phyloP scores from a whole-genome alignment of 495 filamentous ascomycete genomes.

The Daldinia vernicosa region DNA sequence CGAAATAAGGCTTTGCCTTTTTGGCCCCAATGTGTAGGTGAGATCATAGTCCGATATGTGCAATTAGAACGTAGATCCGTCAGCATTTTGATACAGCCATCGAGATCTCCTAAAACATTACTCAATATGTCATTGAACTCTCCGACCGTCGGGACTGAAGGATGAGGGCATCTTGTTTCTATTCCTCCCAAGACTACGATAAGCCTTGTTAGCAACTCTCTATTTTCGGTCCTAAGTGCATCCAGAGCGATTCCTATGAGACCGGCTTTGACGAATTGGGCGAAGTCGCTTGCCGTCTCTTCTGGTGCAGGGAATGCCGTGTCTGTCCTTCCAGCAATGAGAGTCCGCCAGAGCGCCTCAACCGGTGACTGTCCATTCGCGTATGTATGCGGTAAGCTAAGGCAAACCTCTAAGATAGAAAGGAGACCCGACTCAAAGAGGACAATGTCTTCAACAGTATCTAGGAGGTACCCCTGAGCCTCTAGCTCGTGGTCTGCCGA shows the following conservation, averaged over 20 bases:
- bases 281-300: conserved; percentile 22
- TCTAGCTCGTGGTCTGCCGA: conserved; percentile 10
- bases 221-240: conserved; percentile 6
- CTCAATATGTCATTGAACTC: conserved; percentile 19
- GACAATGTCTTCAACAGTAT: conserved; percentile 18
- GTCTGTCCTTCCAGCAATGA: conserved; percentile 27
- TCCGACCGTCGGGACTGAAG: conserved; percentile 10
- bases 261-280: conserved; percentile 21
- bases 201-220: background rate
- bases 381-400: conserved; percentile 11
- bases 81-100: conserved; percentile 18
- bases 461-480: conserved; percentile 8
- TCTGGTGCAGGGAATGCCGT: conserved; percentile 26
- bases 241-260: conserved; percentile 25
- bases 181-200: conserved; percentile 3
- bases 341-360: conserved; percentile 34
- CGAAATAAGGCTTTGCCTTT: conserved; percentile 25
- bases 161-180: conserved; percentile 16
- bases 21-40: conserved; percentile 28
- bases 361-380: conserved; percentile 20
- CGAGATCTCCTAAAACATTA: conserved; percentile 14
- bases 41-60: conserved; percentile 25
- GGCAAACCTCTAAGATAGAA: conserved; percentile 14
- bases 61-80: conserved; percentile 2
- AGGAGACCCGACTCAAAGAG: conserved; percentile 25